Percentiles rank a stretch among this genome's conserved stretches.
phyloP scores from a whole-genome alignment of 2,329 filamentous ascomycete species.

The Sphaerulina populicola region DNA sequence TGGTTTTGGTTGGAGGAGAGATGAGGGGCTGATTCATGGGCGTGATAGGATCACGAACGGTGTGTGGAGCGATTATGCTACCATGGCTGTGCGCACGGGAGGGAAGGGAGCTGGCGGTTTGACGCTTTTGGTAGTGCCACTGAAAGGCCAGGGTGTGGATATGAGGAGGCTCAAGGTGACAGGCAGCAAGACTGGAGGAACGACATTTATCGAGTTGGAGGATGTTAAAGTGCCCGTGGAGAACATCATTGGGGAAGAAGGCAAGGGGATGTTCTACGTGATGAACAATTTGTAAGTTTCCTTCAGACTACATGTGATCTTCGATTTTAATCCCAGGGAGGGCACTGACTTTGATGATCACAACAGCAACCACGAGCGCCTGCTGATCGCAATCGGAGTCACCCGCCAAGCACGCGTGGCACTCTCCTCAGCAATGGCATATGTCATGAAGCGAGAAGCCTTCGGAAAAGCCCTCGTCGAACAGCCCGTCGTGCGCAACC shows the following conservation, averaged over 20 bases:
- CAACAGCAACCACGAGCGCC: slow-evolving; percentile 34
- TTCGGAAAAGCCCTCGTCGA: slow-evolving; percentile 61
- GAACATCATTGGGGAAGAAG: slow-evolving; percentile 63
- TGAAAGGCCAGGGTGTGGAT: slow-evolving; percentile 50
- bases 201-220: slow-evolving; percentile 66
- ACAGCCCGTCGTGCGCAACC: slow-evolving; percentile 62
- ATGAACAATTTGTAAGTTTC: slow-evolving; percentile 21
- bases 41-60: slow-evolving; percentile 55
- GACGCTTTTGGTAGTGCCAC: slow-evolving; percentile 19
- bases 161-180: slow-evolving; percentile 59
- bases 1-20: too few relatives aligned
- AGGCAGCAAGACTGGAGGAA: slow-evolving; percentile 57
- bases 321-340: not conserved
- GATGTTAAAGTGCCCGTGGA: slow-evolving; percentile 61
- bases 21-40: not conserved
- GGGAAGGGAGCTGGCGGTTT: slow-evolving; percentile 39
- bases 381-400: slow-evolving; percentile 57
- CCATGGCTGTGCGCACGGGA: slow-evolving; percentile 55
- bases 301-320: too few relatives aligned
- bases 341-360: slow-evolving; percentile 20
- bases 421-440: slow-evolving; percentile 51
- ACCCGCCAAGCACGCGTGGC: slow-evolving; percentile 55
- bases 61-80: slow-evolving; percentile 58
- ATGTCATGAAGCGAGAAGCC: slow-evolving; percentile 56
- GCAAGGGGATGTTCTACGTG: slow-evolving; percentile 60